Conservation (phyloP, 495 filamentous ascomycete genomes). For the Aspergillus heteromorphus region DNA sequence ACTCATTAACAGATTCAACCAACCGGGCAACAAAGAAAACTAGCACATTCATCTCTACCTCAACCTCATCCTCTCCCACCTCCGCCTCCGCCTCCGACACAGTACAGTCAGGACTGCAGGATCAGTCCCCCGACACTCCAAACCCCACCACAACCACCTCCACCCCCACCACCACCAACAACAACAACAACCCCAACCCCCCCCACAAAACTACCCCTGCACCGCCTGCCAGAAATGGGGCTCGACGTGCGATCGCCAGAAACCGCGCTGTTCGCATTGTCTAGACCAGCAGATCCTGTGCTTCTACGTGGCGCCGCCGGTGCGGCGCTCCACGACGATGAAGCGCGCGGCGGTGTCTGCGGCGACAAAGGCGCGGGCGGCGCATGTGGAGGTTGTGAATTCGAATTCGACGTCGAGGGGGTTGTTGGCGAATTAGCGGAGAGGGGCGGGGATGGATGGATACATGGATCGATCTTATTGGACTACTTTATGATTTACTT, state of each 20-base stretch:
- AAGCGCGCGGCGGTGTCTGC: constrained; percentile 11
- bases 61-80: no score
- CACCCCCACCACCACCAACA: no score
- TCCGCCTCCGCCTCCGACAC: no score
- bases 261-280: constrained; percentile 34
- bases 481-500: no score
- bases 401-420: neutral
- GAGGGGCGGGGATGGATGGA: constrained; percentile 8
- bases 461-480: no score
- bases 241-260: constrained; percentile 27
- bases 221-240: constrained; percentile 29
- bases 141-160: no score
- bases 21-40: neutral
- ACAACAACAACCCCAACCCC: no score
- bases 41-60: no score
- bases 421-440: neutral
- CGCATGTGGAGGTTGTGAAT: neutral
- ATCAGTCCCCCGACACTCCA: neutral
- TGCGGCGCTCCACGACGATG: constrained; percentile 9
- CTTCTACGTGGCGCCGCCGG: constrained; percentile 31
- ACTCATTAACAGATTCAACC: neutral
- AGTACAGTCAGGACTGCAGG: neutral
- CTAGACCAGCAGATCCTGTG: constrained; percentile 34
- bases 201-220: constrained; percentile 15
- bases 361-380: neutral